Conservation (phyloP, 257 asterid species). For the Verbascum thapsus region DNA sequence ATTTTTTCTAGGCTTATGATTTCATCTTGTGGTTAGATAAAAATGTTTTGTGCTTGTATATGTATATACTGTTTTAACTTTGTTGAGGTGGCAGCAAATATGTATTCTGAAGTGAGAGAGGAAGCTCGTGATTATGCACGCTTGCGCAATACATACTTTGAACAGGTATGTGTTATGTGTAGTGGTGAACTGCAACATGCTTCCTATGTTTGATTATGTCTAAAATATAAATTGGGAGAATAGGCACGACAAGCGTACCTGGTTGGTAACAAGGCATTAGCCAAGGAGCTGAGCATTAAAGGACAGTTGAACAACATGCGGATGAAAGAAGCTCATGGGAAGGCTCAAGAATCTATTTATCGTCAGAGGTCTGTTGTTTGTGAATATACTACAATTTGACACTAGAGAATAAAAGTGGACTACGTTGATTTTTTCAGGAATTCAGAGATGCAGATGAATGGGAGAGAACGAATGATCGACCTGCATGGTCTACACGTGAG, state of each 20-base stretch:
- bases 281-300: conserved; percentile 74
- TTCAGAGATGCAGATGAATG: conserved; percentile 47
- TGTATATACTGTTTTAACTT: conserved; percentile 44
- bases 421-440: conserved; percentile 69
- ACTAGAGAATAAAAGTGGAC: too few species aligned
- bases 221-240: conserved; percentile 30
- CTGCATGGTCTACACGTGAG: conserved; percentile 79
- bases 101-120: conserved; percentile 72
- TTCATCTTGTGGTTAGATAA: conserved; percentile 25
- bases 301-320: conserved; percentile 80
- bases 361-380: conserved; percentile 60
- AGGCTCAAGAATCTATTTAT: conserved; percentile 68
- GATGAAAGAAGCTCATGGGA: conserved; percentile 71
- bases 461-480: conserved; percentile 79
- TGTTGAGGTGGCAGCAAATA: conserved; percentile 70
- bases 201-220: conserved; percentile 10
- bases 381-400: conserved; percentile 8
- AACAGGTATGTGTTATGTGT: conserved; percentile 56
- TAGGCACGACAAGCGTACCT: conserved; percentile 85
- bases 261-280: conserved; percentile 73
- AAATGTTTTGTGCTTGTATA: conserved; percentile 31
- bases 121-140: conserved; percentile 87
- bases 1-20: conserved; percentile 28
- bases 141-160: conserved; percentile 69
- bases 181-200: background rate